Percentiles rank a stretch among this genome's conserved stretches.
These are phyloP conservation scores for Torrubiellomyces zombiae DNA, from an alignment of 2,329 filamentous ascomycete species.

Conservation along the genomic window DNA sequence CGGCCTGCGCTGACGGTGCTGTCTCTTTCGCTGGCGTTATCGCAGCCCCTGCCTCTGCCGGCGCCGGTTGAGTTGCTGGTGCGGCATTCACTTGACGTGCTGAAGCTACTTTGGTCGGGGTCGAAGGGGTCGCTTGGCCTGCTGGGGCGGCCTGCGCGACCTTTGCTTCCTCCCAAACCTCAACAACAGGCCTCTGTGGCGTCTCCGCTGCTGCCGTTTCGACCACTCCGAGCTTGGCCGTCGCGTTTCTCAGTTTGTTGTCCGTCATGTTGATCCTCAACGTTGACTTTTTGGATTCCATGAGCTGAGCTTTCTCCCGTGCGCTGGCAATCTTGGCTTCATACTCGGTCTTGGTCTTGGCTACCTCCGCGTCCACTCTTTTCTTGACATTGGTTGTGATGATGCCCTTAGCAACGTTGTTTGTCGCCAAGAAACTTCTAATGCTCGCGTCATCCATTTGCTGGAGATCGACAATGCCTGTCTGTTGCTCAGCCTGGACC, in stretches of 20 bases:
- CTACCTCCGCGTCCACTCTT: constrained; percentile 49
- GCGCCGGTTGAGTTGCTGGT: constrained; percentile 6
- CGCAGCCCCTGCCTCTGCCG: constrained; percentile 1
- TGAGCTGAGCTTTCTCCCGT: constrained; percentile 47
- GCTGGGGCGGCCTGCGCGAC: constrained; percentile 14
- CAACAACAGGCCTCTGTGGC: constrained; percentile 63
- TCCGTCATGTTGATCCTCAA: constrained; percentile 67
- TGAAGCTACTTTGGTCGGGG: constrained; percentile 4
- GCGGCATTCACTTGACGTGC: constrained; percentile 7
- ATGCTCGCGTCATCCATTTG: constrained; percentile 38
- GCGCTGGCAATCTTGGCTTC: constrained; percentile 37
- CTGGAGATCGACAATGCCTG: constrained; percentile 23
- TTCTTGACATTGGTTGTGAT: constrained; percentile 48
- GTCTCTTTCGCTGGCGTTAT: constrained; percentile 4
- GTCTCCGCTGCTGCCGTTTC: constrained; percentile 73
- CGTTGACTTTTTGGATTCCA: constrained; percentile 59
- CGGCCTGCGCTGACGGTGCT: constrained; percentile 6
- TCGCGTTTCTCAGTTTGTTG: constrained; percentile 44
- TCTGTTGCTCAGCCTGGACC: constrained; percentile 9
- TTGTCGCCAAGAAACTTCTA: constrained; percentile 38
- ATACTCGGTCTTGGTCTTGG: constrained; percentile 38
- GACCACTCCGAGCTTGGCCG: constrained; percentile 62
- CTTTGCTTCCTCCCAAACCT: constrained; percentile 77
- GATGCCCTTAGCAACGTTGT: constrained; percentile 40
- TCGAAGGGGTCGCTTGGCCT: constrained; percentile 4